Evolutionary conservation across 345 rosid genomes (phyloP).

Genomic region (Camelina sativa): DNA sequence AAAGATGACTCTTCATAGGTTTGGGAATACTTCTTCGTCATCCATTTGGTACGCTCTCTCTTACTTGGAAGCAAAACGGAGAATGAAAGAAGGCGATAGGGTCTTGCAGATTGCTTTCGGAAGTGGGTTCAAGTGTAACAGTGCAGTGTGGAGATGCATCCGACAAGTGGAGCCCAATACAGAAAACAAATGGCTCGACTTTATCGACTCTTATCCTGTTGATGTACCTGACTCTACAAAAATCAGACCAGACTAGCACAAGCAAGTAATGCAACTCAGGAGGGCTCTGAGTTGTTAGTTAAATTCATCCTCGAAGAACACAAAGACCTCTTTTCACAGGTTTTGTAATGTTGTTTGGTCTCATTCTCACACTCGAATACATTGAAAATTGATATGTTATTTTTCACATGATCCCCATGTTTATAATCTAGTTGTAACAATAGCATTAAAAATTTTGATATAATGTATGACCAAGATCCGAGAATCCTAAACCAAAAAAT

Average conservation of each 20-base stretch:
- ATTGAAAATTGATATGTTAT: constrained; percentile 1
- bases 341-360: constrained; percentile 28
- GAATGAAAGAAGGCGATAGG: constrained; percentile 54
- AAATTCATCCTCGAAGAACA: constrained; percentile 21
- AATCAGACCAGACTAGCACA: constrained; percentile 25
- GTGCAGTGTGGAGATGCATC: constrained; percentile 64
- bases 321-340: constrained; percentile 20
- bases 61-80: constrained; percentile 56
- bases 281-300: constrained; percentile 23
- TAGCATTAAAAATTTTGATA: neutral
- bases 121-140: constrained; percentile 64
- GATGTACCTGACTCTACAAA: constrained; percentile 37
- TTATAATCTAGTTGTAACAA: constrained; percentile 15
- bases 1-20: constrained; percentile 62
- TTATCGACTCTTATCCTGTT: constrained; percentile 51
- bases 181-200: constrained; percentile 57
- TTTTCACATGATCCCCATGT: constrained; percentile 6
- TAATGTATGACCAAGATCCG: neutral
- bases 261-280: constrained; percentile 22
- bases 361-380: constrained; percentile 25
- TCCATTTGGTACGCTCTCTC: constrained; percentile 64
- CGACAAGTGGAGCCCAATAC: constrained; percentile 33
- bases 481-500: constrained; percentile 18
- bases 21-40: constrained; percentile 68
- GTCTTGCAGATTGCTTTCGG: constrained; percentile 76